Evolutionary conservation across 1,139 yeast genomes (phyloP), one percentile per base, ranked within the genome.

Genomic region (Zhuliangozyma blackwelliae): DNA sequence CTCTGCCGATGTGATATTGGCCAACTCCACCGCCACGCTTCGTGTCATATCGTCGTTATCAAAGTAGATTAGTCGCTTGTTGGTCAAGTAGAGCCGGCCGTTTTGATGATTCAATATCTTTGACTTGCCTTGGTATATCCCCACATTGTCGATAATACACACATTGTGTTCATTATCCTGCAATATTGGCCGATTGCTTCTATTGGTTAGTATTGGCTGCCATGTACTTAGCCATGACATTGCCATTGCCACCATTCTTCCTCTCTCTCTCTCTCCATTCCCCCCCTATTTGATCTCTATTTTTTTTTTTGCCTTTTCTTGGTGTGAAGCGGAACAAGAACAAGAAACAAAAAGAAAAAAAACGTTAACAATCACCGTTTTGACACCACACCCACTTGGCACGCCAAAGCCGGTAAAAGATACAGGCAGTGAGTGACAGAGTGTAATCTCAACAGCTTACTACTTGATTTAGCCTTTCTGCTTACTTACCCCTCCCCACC

Each of bases 71-170:
- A 92, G 58, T 33, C 97, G 63, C 40, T 70, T 72, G 31, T 79
- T 77, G 0, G 97, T 89, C 33, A 92, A 62, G 52, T 89, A 90
- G 0, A 85, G 52, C 29, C 96, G 65, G 1, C 97, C 97, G 44
- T 73, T 64, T 52, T 87, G 96, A 40, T 81, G 76, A 25, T 75
- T 67, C 2, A 63, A 37, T 16, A 86, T 74, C 60, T 86, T 86
- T 48, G 67, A 66, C 40, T 77, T 77, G 19, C 89, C 92, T 49
- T 80, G 87, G 52, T 84, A 85, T 5, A 85, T 53, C 0, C 94
- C 94, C 2, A 83, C 71, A 33, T 68, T 61, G 43, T 79, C 79
- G 34, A 71, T 72, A 4, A 81, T 72, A 12, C 68, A 60, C 6
- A 74, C 40, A 36, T 63, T 69, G 43, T 63, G 61, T 43, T 76